Evolutionary conservation across 257 asterid genomes (phyloP), one percentile per base, ranked within the genome.

Genomic region (Fraxinus excelsior): DNA sequence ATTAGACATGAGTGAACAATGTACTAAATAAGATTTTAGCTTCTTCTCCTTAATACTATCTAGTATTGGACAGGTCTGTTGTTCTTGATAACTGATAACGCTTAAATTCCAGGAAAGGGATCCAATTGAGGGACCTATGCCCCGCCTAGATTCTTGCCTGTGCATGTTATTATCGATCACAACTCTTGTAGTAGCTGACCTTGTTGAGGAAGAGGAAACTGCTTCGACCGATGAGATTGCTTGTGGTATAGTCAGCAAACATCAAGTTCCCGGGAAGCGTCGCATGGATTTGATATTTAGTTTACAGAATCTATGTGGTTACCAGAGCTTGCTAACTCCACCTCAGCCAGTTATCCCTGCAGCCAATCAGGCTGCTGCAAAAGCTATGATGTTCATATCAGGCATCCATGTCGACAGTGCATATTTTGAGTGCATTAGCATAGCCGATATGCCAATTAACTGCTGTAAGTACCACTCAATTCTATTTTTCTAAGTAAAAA

Each of bases 121-220:
- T 84, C 97, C 97, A 26, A 93, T 95, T 76, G 99, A 93, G 84
- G 99, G 98, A 53, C 99, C 99, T 1, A 94, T 93, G 82, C 99
- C 99, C 79, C 98, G 88, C 37, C 86, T 95, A 38, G 98, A 95
- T 78, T 89, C 99, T 71, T 96, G 98, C 81, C 82, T 95, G 78
- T 90, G 96, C 90, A 88, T 93, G 97, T 77, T 95, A 71, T 85
- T 95, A 72, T 95, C 97, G 32, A 85, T 95, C 83, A 90, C 95
- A 75, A 84, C 98, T 21, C 99, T 95, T 4, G 97, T 95, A 75
- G 88, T 90, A 70, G 90, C 93, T 70, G 97, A 95, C 89, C 96
- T 95, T 80, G 78, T 95, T 65, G 99, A 91, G 88, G 99, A 93
- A 84, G 96, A 92, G 78, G 96, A 91, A 87, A 81, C 80, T 68